These are phyloP conservation scores for Aspergillus novofumigatus DNA, from an alignment of 2,329 filamentous ascomycete genomes.

Conservation along the genomic window DNA sequence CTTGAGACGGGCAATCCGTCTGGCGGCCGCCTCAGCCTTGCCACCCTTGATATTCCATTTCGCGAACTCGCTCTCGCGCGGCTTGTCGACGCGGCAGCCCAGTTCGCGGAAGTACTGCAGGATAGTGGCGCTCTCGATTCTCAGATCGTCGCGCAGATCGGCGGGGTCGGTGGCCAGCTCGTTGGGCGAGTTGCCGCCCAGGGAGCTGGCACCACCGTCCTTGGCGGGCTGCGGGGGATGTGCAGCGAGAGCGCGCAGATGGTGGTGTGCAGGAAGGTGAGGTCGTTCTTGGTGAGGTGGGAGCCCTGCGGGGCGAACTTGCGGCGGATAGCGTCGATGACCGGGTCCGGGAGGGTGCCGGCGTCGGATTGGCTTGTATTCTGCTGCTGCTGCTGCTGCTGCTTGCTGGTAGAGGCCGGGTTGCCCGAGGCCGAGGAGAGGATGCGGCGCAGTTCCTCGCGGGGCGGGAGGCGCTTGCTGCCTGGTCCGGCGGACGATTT, in stretches of 20 bases:
- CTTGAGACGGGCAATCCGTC: constrained; percentile 63
- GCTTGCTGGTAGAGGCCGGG: constrained; percentile 14
- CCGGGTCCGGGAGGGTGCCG: constrained; percentile 31
- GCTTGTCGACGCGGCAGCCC: constrained; percentile 42
- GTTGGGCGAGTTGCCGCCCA: constrained; percentile 33
- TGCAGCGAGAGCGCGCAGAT: constrained; percentile 45
- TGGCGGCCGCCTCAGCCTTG: constrained; percentile 53
- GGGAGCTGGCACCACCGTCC: constrained; percentile 32
- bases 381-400: constrained; percentile 8
- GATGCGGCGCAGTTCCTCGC: constrained; percentile 37
- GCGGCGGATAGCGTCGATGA: constrained; percentile 39
- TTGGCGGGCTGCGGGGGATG: constrained; percentile 39
- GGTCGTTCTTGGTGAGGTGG: constrained; percentile 34
- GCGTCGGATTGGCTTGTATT: constrained; percentile 6
- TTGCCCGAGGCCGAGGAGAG: constrained; percentile 28
- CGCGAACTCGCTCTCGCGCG: constrained; percentile 37
- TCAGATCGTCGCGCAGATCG: constrained; percentile 44
- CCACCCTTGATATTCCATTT: constrained; percentile 52
- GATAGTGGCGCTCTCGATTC: constrained; percentile 32
- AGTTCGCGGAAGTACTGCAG: constrained; percentile 44
- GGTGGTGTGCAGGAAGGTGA: constrained; percentile 43
- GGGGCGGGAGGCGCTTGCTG: constrained; percentile 38
- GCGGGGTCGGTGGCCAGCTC: constrained; percentile 42
- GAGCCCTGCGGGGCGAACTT: constrained; percentile 38
- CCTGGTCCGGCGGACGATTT: constrained; percentile 25